Evolutionary conservation across 2,329 filamentous ascomycete genomes (phyloP).

Genomic region (Camillea tinctor): DNA sequence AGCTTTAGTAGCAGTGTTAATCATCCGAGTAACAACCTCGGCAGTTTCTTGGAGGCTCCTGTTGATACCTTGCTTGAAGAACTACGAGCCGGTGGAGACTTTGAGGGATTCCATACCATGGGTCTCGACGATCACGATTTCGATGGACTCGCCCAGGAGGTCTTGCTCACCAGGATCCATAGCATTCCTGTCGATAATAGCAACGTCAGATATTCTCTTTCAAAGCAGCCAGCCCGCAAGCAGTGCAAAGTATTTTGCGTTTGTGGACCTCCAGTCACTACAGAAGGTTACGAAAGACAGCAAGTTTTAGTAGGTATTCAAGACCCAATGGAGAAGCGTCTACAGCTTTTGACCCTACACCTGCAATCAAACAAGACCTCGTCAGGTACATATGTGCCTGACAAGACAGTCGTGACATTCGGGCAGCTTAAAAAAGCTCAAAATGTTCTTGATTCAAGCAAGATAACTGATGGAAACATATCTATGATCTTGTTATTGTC

Average conservation of each 20-base stretch:
- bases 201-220: slow-evolving; percentile 60
- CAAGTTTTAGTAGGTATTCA: slow-evolving; percentile 68
- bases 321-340: slow-evolving; percentile 64
- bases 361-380: slow-evolving; percentile 38
- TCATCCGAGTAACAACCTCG: slow-evolving; percentile 42
- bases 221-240: slow-evolving; percentile 49
- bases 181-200: slow-evolving; percentile 62
- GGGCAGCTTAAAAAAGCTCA: slow-evolving; percentile 59
- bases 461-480: slow-evolving; percentile 63
- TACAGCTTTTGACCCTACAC: slow-evolving; percentile 65
- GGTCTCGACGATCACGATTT: slow-evolving; percentile 70
- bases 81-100: slow-evolving; percentile 58
- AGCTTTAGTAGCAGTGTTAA: slow-evolving; percentile 38
- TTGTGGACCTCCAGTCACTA: slow-evolving; percentile 54
- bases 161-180: slow-evolving; percentile 70
- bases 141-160: slow-evolving; percentile 68
- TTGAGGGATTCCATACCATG: slow-evolving; percentile 70
- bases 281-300: slow-evolving; percentile 51
- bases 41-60: slow-evolving; percentile 66
- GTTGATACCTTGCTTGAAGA: slow-evolving; percentile 70
- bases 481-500: slow-evolving; percentile 70
- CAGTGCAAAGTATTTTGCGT: slow-evolving; percentile 68
- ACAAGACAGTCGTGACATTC: slow-evolving; percentile 43
- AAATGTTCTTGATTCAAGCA: slow-evolving; percentile 71
- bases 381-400: slow-evolving; percentile 26